These are phyloP conservation scores for Aspergillus persii DNA, from an alignment of 2,329 filamentous ascomycete genomes.

Conservation along the genomic window DNA sequence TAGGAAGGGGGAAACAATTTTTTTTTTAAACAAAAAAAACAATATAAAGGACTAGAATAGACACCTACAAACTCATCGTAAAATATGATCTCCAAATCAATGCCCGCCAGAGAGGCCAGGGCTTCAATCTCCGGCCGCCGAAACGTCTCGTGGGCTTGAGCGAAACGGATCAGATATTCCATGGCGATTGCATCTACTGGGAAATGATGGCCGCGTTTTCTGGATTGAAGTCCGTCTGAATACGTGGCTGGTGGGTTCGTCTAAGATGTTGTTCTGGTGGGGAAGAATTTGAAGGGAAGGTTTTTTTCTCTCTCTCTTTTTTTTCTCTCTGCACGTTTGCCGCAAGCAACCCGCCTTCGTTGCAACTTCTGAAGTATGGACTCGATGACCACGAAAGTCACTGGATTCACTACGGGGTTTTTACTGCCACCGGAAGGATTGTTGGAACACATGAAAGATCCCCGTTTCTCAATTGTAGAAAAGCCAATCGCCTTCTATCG, in stretches of 20 bases:
- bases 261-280: not conserved
- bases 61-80: slow-evolving; percentile 70
- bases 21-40: not conserved
- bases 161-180: slow-evolving; percentile 86
- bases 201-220: not conserved
- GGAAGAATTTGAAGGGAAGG: not conserved
- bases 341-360: not conserved
- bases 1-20: too few species aligned
- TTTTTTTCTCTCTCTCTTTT: not conserved
- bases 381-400: not conserved
- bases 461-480: not conserved
- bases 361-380: not conserved
- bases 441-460: not conserved
- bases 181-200: slow-evolving; percentile 30
- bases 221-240: not conserved
- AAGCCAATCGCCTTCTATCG: not conserved
- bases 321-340: not conserved
- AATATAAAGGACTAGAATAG: slow-evolving; percentile 2
- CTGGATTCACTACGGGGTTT: too few species aligned
- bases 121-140: slow-evolving; percentile 79
- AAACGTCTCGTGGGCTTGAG: slow-evolving; percentile 88
- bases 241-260: not conserved
- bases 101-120: slow-evolving; percentile 65
- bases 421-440: not conserved
- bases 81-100: slow-evolving; percentile 69